These are phyloP conservation scores for Corrigiola litoralis DNA, from an alignment of 179 eudicot species.

Conservation along the genomic window DNA sequence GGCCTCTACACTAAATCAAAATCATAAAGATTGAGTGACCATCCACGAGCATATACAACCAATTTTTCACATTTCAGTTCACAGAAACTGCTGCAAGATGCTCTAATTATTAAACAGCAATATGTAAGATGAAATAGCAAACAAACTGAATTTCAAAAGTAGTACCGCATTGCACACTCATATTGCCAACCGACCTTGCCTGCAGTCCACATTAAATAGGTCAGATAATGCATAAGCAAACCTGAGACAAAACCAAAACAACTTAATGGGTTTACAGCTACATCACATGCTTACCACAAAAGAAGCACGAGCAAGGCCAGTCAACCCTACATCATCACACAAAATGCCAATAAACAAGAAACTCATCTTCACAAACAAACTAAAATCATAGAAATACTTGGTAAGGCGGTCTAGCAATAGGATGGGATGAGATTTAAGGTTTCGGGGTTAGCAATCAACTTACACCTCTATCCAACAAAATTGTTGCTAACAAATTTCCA, in stretches of 20 bases:
- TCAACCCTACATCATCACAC: slow-evolving; percentile 38
- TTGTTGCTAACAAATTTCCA: too few relatives aligned
- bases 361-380: neutral
- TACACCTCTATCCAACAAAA: too few relatives aligned
- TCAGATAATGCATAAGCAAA: neutral
- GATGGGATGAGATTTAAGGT: too few relatives aligned
- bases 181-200: slow-evolving; percentile 55
- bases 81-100: neutral
- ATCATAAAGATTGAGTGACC: neutral
- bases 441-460: too few relatives aligned
- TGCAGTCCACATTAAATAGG: slow-evolving; percentile 35
- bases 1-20: neutral
- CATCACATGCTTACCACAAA: slow-evolving; percentile 48
- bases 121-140: neutral
- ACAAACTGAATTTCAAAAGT: neutral
- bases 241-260: neutral
- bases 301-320: slow-evolving; percentile 54
- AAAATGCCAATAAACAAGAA: neutral
- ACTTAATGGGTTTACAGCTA: too few relatives aligned
- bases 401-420: too few relatives aligned
- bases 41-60: neutral
- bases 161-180: slow-evolving; percentile 56
- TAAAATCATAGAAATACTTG: neutral
- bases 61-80: neutral
- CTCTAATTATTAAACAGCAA: neutral